Conservation (phyloP, 139 green algal genomes). For the Picochlorum sp. region DNA sequence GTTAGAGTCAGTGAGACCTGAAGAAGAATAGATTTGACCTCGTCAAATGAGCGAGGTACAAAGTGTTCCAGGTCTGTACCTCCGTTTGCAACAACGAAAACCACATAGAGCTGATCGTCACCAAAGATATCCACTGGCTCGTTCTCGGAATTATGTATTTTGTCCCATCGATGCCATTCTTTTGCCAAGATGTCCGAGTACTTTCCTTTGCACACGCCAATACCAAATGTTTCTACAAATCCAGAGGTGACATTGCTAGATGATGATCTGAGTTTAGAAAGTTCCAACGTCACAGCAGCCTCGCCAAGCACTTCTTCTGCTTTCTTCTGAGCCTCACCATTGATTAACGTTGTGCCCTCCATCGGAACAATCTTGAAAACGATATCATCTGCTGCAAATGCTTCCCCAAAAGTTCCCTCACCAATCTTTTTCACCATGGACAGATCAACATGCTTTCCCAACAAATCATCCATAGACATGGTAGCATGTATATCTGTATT, state of each 20-base stretch:
- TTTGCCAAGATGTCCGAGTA: constrained; percentile 38
- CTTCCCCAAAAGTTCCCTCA: constrained; percentile 92
- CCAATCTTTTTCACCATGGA: constrained; percentile 54
- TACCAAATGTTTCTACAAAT: constrained; percentile 61
- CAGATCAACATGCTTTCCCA: constrained; percentile 41
- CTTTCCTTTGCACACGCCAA: constrained; percentile 52
- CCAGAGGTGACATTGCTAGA: constrained; percentile 45
- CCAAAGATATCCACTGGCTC: constrained; percentile 50
- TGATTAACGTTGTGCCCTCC: constrained; percentile 66
- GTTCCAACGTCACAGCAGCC: constrained; percentile 53
- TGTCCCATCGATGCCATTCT: constrained; percentile 62
- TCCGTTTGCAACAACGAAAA: constrained; percentile 62
- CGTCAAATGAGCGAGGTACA: constrained; percentile 46
- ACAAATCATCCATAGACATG: constrained; percentile 47
- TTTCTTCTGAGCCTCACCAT: constrained; percentile 65
- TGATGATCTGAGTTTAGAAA: constrained; percentile 40
- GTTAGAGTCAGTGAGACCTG: constrained; percentile 73
- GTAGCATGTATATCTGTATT: constrained; percentile 18
- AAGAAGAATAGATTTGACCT: constrained; percentile 67
- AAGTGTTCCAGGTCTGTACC: constrained; percentile 86
- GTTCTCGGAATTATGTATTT: constrained; percentile 61
- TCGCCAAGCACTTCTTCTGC: constrained; percentile 70
- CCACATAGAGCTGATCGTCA: constrained; percentile 38
- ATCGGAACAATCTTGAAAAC: constrained; percentile 95
- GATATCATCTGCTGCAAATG: constrained; percentile 46